Conservation (phyloP, 2,329 filamentous ascomycete species). For the Aspergillus tanneri region DNA sequence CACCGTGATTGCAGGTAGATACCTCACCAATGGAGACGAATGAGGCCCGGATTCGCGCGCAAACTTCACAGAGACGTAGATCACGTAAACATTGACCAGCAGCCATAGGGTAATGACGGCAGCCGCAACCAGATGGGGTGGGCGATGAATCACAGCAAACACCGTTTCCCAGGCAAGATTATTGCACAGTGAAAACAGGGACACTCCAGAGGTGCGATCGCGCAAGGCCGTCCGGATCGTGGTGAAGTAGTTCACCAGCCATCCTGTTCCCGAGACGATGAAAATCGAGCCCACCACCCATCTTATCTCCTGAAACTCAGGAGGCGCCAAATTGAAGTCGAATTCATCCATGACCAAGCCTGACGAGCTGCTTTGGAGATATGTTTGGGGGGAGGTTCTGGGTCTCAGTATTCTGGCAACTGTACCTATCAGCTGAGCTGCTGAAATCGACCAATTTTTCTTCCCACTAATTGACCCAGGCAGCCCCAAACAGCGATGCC, state of each 20-base stretch:
- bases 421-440: no score
- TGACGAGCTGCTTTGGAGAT: no score
- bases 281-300: neutral
- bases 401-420: no score
- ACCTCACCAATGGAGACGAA: neutral
- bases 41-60: neutral
- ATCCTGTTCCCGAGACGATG: conserved; percentile 1
- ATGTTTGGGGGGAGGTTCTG: no score
- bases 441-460: no score
- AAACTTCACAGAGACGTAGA: conserved; percentile 2
- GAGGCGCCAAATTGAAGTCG: neutral
- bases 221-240: conserved; percentile 3
- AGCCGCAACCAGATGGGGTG: neutral
- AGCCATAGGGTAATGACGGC: conserved; percentile 1
- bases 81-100: conserved; percentile 2
- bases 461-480: no score
- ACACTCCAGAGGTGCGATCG: conserved; percentile 1
- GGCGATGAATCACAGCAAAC: neutral
- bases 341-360: conserved; percentile 6
- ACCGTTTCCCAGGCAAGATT: conserved; percentile 9
- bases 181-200: conserved; percentile 3
- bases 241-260: conserved; percentile 5
- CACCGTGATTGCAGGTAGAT: neutral
- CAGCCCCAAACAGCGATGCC: no score
- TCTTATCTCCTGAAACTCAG: conserved; percentile 2